Percentiles rank a stretch among this genome's conserved stretches.
These are phyloP conservation scores for Cryptococcus sp. DNA, from an alignment of 1,284 basidiomycete genomes.

Conservation along the genomic window DNA sequence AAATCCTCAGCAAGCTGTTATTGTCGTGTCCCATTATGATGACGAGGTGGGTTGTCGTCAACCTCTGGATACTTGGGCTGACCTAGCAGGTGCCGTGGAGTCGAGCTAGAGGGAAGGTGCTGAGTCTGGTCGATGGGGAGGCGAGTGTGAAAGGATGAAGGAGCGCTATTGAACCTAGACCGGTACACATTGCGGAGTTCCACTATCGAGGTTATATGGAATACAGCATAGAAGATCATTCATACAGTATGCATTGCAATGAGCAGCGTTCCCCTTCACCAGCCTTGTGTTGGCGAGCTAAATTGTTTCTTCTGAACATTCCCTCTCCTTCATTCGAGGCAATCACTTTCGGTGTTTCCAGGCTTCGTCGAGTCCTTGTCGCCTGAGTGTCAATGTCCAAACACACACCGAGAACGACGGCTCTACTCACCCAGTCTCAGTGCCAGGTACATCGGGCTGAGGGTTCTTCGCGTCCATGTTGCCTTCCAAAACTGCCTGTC, in stretches of 20 bases:
- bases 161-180: no score
- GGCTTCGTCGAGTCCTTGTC: conserved; percentile 18
- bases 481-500: conserved; percentile 27
- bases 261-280: no score
- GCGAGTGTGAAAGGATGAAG: no score
- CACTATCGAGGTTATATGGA: no score
- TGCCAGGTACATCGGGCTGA: conserved; percentile 18
- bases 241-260: no score
- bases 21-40: conserved; percentile 83
- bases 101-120: conserved; percentile 1
- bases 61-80: neutral
- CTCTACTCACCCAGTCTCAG: conserved; percentile 31
- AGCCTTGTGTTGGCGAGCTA: no score
- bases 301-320: no score
- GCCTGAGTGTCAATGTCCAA: neutral
- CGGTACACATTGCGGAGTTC: no score
- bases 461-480: conserved; percentile 29
- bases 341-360: conserved; percentile 23
- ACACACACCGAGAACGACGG: neutral
- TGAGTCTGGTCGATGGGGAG: conserved; percentile 2
- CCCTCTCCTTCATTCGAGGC: no score
- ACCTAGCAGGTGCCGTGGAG: conserved; percentile 8
- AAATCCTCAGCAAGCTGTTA: conserved; percentile 60
- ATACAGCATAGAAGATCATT: no score
- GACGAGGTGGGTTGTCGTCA: conserved; percentile 65